Conservation (phyloP, 2,329 filamentous ascomycete genomes). For the Eutypella sp. region DNA sequence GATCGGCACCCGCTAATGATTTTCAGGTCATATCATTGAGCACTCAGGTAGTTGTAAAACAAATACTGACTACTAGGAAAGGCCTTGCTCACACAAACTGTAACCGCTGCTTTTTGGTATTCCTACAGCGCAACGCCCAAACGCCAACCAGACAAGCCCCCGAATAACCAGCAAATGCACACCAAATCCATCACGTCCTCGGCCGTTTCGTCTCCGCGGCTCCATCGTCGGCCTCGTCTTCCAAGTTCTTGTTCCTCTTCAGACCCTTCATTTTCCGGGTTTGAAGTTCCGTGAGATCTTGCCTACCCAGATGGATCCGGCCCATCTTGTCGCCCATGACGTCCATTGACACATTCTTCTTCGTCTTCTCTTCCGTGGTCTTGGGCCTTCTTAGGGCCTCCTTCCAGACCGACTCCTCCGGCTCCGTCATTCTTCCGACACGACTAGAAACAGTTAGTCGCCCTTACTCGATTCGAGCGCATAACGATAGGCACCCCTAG, state of each 20-base stretch:
- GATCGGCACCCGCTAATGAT: no score
- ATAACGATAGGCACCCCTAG: neutral
- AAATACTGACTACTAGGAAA: no score
- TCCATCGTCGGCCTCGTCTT: constrained; percentile 47
- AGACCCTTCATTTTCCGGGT: constrained; percentile 99
- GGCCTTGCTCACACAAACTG: no score
- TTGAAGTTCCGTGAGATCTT: constrained; percentile 83
- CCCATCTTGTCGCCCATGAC: constrained; percentile 94
- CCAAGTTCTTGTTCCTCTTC: constrained; percentile 70
- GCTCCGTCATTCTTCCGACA: constrained; percentile 73
- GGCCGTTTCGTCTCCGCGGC: constrained; percentile 37
- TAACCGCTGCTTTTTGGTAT: neutral
- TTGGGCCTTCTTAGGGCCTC: constrained; percentile 85
- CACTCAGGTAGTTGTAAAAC: no score
- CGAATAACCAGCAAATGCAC: neutral
- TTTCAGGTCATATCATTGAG: no score
- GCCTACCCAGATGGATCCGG: constrained; percentile 83
- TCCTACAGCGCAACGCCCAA: neutral
- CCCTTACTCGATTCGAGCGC: neutral
- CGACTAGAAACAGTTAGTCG: constrained; percentile 33
- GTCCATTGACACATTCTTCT: constrained; percentile 96
- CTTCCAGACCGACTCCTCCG: constrained; percentile 77
- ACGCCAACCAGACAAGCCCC: neutral
- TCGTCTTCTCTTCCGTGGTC: constrained; percentile 68
- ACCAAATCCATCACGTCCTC: constrained; percentile 24